phyloP scores from a whole-genome alignment of 202 grass and related monocot species.

The Setaria italica region DNA sequence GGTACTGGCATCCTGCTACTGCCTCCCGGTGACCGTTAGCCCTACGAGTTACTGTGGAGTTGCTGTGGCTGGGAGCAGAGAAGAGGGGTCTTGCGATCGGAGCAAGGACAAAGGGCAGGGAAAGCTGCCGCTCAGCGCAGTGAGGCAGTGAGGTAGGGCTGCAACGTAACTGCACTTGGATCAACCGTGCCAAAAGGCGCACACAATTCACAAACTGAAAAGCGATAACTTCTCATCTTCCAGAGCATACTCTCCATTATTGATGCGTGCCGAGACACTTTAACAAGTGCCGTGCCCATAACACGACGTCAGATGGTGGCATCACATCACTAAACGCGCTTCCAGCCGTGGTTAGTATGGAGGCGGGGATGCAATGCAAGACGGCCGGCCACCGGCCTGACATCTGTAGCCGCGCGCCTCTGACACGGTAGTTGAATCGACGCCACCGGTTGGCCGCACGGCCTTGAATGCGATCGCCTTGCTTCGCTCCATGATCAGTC shows the following conservation, averaged over 20 bases:
- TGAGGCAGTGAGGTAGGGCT: neutral
- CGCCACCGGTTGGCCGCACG: neutral
- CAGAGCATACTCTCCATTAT: no score
- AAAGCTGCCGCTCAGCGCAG: no score
- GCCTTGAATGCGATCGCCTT: slow-evolving; percentile 5
- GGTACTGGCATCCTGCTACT: neutral
- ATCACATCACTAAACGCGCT: neutral
- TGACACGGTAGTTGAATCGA: neutral
- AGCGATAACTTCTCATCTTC: no score
- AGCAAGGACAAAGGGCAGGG: no score
- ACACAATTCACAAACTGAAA: neutral
- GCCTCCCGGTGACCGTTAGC: slow-evolving; percentile 40
- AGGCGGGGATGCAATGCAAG: neutral
- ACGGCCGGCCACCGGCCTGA: neutral
- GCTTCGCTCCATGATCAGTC: neutral
- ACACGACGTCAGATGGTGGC: neutral
- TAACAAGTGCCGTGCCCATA: neutral
- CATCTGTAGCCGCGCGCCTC: neutral
- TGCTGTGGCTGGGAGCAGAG: no score
- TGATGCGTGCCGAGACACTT: neutral
- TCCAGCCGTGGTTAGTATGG: neutral
- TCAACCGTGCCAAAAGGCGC: neutral
- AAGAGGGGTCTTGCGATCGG: no score
- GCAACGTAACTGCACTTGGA: neutral
- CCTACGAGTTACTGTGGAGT: neutral